phyloP scores from a whole-genome alignment of 176 grass and related monocot genomes.

The Oryza brachyantha region DNA sequence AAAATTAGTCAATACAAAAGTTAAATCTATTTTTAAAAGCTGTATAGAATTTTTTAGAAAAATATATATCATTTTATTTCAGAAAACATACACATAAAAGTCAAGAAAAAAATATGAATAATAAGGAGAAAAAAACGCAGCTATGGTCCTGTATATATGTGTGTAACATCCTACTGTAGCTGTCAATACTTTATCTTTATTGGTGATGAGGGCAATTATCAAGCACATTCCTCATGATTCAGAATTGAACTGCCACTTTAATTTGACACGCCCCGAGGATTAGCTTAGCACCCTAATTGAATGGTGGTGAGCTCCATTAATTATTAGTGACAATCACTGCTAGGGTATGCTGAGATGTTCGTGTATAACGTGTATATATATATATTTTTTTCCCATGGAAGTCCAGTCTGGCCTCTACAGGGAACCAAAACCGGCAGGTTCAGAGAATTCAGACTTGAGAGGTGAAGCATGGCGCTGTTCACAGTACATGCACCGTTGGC shows the following conservation, averaged over 20 bases:
- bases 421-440: neutral
- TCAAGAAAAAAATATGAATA: too few relatives aligned
- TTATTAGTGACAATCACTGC: neutral
- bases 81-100: too few relatives aligned
- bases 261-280: neutral
- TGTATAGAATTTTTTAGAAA: too few relatives aligned
- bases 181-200: too few relatives aligned
- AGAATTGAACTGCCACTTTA: neutral
- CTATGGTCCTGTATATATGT: too few relatives aligned
- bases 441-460: slow-evolving; percentile 1
- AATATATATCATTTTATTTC: too few relatives aligned
- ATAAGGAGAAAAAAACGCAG: too few relatives aligned
- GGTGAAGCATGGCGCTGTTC: neutral
- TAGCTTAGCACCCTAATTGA: neutral
- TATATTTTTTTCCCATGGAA: neutral
- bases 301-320: neutral
- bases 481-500: neutral
- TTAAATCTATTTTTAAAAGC: too few relatives aligned
- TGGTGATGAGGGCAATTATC: neutral
- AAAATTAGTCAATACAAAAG: too few relatives aligned
- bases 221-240: too few relatives aligned
- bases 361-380: neutral
- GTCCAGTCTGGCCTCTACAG: neutral
- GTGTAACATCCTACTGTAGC: too few relatives aligned
- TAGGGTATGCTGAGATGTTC: neutral